Conservation (phyloP, 2,329 filamentous ascomycete species). For the Nemania diffusa region DNA sequence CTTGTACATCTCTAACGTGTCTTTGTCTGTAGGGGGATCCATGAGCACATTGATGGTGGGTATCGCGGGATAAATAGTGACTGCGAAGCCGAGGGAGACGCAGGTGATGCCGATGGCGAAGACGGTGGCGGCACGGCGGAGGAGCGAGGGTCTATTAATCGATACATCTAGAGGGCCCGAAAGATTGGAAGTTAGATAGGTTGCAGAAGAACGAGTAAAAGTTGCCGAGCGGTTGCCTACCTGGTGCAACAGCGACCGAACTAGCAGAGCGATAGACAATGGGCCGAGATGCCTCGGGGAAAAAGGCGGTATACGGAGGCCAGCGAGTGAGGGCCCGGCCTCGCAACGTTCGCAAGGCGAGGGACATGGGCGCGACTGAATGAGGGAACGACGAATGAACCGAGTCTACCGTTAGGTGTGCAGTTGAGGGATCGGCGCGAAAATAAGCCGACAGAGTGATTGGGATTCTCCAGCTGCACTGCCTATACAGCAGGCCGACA, state of each 20-base stretch:
- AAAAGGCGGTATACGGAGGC: slow-evolving; percentile 30
- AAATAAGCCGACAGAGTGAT: too few species aligned
- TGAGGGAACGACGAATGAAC: slow-evolving; percentile 25
- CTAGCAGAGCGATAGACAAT: slow-evolving; percentile 38
- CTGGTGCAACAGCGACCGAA: slow-evolving; percentile 35
- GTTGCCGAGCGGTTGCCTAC: slow-evolving; percentile 29
- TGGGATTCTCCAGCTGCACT: background rate
- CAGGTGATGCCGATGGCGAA: slow-evolving; percentile 60
- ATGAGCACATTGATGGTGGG: slow-evolving; percentile 60
- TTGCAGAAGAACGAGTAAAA: slow-evolving; percentile 1
- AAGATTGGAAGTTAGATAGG: background rate
- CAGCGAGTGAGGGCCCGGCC: slow-evolving; percentile 36
- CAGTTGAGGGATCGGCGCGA: slow-evolving; percentile 1
- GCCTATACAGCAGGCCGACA: background rate
- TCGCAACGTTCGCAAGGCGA: slow-evolving; percentile 36
- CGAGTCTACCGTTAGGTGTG: slow-evolving; percentile 12
- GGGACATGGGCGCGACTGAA: slow-evolving; percentile 37
- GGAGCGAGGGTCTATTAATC: slow-evolving; percentile 50
- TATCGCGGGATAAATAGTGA: slow-evolving; percentile 65
- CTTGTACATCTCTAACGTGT: slow-evolving; percentile 74
- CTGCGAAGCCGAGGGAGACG: slow-evolving; percentile 63
- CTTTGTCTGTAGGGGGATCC: slow-evolving; percentile 71
- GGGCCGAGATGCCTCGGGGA: slow-evolving; percentile 29
- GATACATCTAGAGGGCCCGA: slow-evolving; percentile 31
- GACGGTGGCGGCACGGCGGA: slow-evolving; percentile 59